Base-by-base conservation (phyloP, 805 yeast genomes). In the Lipomyces sp. region DNA sequence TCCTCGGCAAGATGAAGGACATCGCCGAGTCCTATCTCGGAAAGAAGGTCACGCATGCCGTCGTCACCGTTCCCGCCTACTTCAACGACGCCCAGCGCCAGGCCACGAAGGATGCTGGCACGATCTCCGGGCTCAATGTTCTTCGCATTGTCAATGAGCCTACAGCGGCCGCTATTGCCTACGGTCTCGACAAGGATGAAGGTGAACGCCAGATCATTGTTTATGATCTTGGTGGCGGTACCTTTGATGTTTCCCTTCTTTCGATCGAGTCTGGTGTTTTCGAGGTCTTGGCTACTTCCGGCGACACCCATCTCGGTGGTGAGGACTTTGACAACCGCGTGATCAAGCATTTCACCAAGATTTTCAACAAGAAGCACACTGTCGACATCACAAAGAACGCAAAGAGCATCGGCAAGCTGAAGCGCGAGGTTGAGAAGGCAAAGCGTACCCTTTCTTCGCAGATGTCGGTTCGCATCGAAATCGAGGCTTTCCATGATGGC, bases 161-260 rank as follows among this genome's bases (percentile, higher is more conserved):
- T 63, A 88, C 97, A 64, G 97, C 97, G 61, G 97, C 97, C 68
- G 97, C 97, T 64, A 88, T 90, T 76, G 97, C 98, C 71, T 90
- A 90, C 82, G 98, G 98, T 80, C 81, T 90, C 65, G 75, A 72
- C 65, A 71, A 70, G 68, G 68, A 67, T 67, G 65, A 68, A 58
- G 89, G 89, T 78, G 83, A 81, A 59, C 79, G 78, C 59, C 87
- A 88, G 74, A 91, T 89, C 58, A 78, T 89, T 68, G 87, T 89
- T 71, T 89, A 88, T 78, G 96, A 89, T 75, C 82, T 89, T 71
- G 97, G 97, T 80, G 97, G 97, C 77, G 96, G 96, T 81, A 89
- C 96, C 71, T 89, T 89, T 77, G 97, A 89, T 86, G 96, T 89
- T 53, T 90, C 96, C 47, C 79, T 89, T 60, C 79, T 89, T 70